Base-by-base conservation (phyloP, 2,329 filamentous ascomycete genomes). In the Fusarium pininemorale region DNA sequence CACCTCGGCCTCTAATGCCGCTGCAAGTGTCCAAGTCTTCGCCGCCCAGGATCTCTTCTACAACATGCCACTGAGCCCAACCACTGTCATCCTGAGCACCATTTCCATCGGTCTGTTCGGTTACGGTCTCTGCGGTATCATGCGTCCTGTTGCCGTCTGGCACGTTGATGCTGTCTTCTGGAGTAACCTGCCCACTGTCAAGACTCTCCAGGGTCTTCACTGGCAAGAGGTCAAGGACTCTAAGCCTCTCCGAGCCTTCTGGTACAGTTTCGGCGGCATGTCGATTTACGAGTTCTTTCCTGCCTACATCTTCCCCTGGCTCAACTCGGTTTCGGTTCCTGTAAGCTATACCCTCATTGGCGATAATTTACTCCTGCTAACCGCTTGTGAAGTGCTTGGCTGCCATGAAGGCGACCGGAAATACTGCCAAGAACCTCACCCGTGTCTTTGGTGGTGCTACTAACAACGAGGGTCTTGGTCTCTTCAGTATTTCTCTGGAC, bases 81-180 rank as follows among this genome's bases (percentile, higher is more conserved):
- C 81, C 2, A 89, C 88, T 0, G 84, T 88, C 1, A 81, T 90
- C 12, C 68, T 89, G 63, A 83, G 80, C 30, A 84, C 83, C 20
- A 85, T 90, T 58, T 89, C 87, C 0, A 89, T 90, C 45, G 86
- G 86, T 0, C 77, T 90, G 5, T 89, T 89, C 60, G 88, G 88
- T 3, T 90, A 89, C 45, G 88, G 87, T 5, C 77, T 90, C 7
- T 85, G 84, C 48, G 88, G 88, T 13, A 51, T 90, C 6, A 78
- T 90, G 75, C 86, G 88, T 1, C 87, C 88, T 1, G 83, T 90
- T 42, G 83, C 84, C 4, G 87, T 90, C 16, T 90, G 86, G 83
- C 87, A 88, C 58, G 85, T 87, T 10, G 87, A 90, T 20, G 84
- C 87, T 5, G 88, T 90, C 6, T 90, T 88, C 79, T 90, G 88